Percentiles rank a stretch among this genome's conserved stretches.
Conservation (phyloP, 1,139 yeast species). For the Hyphopichia pseudoburtonii region DNA sequence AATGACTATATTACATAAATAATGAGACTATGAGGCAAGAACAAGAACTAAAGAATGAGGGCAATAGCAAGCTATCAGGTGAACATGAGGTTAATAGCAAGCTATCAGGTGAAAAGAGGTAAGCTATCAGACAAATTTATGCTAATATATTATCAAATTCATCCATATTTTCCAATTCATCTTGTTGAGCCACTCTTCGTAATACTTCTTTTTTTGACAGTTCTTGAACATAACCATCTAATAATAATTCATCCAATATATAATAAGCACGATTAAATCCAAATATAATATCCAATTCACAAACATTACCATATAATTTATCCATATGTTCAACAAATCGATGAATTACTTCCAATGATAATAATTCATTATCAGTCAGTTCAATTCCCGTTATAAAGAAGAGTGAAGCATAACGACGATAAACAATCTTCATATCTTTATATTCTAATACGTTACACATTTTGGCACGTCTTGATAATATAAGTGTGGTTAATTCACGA, state of each 20-base stretch:
- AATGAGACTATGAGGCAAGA: too few species aligned
- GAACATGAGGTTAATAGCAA: neutral
- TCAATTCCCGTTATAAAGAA: slow-evolving; percentile 88
- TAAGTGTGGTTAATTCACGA: slow-evolving; percentile 82
- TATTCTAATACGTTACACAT: slow-evolving; percentile 97
- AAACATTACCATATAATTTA: slow-evolving; percentile 92
- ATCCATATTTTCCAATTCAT: slow-evolving; percentile 56
- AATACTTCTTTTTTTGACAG: slow-evolving; percentile 79
- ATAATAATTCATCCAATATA: slow-evolving; percentile 84
- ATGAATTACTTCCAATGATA: slow-evolving; percentile 84
- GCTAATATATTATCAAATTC: slow-evolving; percentile 46
- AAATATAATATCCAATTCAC: slow-evolving; percentile 90
- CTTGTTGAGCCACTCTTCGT: slow-evolving; percentile 75
- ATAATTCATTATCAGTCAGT: slow-evolving; percentile 80
- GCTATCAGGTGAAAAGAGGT: neutral
- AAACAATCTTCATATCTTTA: slow-evolving; percentile 82
- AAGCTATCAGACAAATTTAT: slow-evolving; percentile 11
- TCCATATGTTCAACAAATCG: slow-evolving; percentile 97
- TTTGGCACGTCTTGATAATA: slow-evolving; percentile 81
- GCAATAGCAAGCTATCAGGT: too few species aligned
- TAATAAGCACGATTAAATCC: slow-evolving; percentile 93
- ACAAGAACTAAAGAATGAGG: too few species aligned
- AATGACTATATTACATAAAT: too few species aligned
- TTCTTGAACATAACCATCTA: slow-evolving; percentile 83
- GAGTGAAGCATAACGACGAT: slow-evolving; percentile 88